Base-by-base conservation (phyloP, 768 basidiomycete species). In the Fomitopsis serialis region DNA sequence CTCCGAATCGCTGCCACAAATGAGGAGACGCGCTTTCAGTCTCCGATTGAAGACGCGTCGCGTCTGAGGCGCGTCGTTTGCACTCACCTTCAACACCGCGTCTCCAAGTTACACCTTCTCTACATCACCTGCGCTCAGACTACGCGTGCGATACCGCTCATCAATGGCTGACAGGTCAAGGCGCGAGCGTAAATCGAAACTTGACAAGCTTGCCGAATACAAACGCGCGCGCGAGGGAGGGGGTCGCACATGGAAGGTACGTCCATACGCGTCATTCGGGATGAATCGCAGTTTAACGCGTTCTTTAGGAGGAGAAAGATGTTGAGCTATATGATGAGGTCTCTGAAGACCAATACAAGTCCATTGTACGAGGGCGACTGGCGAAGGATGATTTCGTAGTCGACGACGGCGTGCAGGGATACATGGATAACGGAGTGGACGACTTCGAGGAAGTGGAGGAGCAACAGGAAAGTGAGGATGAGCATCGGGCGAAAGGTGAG, bases 401-500 rank as follows among this genome's bases (percentile, higher is more conserved):
- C 35, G 97, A 98, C 63, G 97, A 98, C 71, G 93, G 93, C 24
- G 80, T 87, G 0, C 79, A 76, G 13, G 97, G 92, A 5, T 98
- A 99, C 62, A 85, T 87, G 67, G 97, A 99, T 72, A 92, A 97
- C 64, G 97, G 97, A 4, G 86, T 93, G 84, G 97, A 98, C 54
- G 94, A 96, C 63, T 98, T 92, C 87, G 81, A 79, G 29, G 79
- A 77, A 24, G 79, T 74, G 9, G 75, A 78, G 25, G 75, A 78
- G 45, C 77, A 80, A n/a, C 79, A 78, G 25, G 76, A 78, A 7
- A 79, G 84, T 9, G 83, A 80, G 40, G 84, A 82, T 7, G 72
- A 68, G 17, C 70, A 4, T 42, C 32, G 72, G 27, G 71, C 59
- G 55, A 75, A 71, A 62, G 75, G 69, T 64, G 77, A 12, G 59